A percentile compares a stretch with the other conserved stretches of the same genome.
Evolutionary conservation across 306 rosid species (phyloP).

Genomic region (Oxytropis ochrocephala): DNA sequence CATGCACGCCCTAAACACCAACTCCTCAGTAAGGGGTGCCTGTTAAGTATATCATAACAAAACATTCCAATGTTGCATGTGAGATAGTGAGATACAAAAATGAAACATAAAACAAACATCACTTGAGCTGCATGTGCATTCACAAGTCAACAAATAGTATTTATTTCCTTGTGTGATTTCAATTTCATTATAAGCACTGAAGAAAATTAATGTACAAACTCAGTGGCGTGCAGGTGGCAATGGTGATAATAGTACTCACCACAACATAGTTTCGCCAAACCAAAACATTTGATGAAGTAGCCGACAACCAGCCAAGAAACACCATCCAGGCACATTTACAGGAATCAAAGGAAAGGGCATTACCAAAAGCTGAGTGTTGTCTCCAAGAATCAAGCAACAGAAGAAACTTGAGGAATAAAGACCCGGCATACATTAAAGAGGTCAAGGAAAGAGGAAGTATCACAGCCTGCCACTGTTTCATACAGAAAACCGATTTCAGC

Average conservation of each 20-base stretch:
- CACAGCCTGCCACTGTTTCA: constrained; percentile 96
- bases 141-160: not conserved
- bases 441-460: constrained; percentile 75
- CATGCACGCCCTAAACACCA: constrained; percentile 98
- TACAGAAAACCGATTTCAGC: constrained; percentile 64
- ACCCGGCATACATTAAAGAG: constrained; percentile 74
- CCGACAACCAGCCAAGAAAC: constrained; percentile 26
- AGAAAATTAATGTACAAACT: not conserved
- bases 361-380: constrained; percentile 29
- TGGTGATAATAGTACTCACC: constrained; percentile 48
- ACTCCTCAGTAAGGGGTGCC: constrained; percentile 91
- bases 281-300: constrained; percentile 43
- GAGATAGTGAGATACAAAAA: not conserved
- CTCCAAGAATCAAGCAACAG: constrained; percentile 46
- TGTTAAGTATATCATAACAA: constrained; percentile 32
- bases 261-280: constrained; percentile 80
- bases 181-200: not conserved
- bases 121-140: not conserved
- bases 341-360: constrained; percentile 35
- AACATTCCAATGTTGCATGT: constrained; percentile 5
- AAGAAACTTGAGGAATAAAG: constrained; percentile 55
- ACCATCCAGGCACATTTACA: constrained; percentile 18
- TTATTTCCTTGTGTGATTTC: not conserved
- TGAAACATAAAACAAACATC: not conserved
- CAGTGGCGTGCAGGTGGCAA: not conserved